Conservation (phyloP, 1,284 basidiomycete genomes). For the Meira miltonrushii region DNA sequence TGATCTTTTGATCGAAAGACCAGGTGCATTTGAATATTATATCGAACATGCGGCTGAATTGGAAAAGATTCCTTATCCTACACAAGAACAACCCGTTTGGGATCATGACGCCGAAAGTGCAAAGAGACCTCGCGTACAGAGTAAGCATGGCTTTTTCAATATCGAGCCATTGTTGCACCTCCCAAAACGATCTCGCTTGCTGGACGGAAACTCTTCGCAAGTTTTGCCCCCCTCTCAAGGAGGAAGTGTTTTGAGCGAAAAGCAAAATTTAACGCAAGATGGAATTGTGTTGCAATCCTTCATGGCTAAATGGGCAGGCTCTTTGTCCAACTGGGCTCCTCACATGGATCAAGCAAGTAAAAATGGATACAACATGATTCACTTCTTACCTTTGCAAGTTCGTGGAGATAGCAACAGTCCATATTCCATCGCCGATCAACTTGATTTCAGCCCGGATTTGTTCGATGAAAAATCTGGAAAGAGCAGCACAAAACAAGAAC, state of each 20-base stretch:
- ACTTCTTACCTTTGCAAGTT: conserved; percentile 44
- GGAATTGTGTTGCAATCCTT: conserved; percentile 41
- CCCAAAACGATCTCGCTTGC: conserved; percentile 27
- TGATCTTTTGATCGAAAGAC: conserved; percentile 28
- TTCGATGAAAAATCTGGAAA: conserved; percentile 24
- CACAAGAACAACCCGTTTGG: conserved; percentile 13
- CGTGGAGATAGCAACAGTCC: conserved; percentile 39
- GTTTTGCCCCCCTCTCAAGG: conserved; percentile 15
- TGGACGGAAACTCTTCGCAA: conserved; percentile 21
- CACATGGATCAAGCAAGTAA: conserved; percentile 39
- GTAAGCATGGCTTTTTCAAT: conserved; percentile 42
- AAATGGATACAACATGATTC: conserved; percentile 48
- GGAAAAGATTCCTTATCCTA: conserved; percentile 19
- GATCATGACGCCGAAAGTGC: conserved; percentile 13
- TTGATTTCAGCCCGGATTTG: conserved; percentile 38
- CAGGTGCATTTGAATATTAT: conserved; percentile 46
- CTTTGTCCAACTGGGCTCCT: conserved; percentile 33
- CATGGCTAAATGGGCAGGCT: conserved; percentile 47
- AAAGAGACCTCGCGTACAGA: conserved; percentile 18
- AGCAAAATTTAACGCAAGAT: conserved; percentile 29
- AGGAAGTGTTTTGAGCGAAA: conserved; percentile 17
- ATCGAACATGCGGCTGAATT: conserved; percentile 37
- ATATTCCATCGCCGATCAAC: conserved; percentile 43
- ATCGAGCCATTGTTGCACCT: conserved; percentile 40
- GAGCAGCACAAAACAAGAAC: conserved; percentile 21